Conservation (phyloP, 371 early-diverging fungal species). For the Rhizomucor pusillus region DNA sequence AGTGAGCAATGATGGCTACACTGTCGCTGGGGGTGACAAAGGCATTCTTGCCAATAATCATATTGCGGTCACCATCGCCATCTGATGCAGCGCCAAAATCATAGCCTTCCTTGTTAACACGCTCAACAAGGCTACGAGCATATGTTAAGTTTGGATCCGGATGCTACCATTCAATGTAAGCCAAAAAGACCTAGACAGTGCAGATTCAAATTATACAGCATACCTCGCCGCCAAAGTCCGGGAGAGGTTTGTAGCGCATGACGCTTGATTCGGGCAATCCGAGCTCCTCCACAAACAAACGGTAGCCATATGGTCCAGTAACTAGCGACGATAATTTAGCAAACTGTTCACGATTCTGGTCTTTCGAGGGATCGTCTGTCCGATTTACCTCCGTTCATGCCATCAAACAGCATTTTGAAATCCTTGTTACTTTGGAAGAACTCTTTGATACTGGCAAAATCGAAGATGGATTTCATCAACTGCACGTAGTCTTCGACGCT, state of each 20-base stretch:
- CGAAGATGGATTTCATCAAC: conserved; percentile 89
- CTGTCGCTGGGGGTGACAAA: conserved; percentile 98
- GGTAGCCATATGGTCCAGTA: conserved; percentile 91
- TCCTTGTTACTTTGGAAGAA: conserved; percentile 71
- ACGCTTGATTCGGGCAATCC: conserved; percentile 79
- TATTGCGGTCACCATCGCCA: conserved; percentile 94
- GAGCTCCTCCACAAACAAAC: conserved; percentile 87
- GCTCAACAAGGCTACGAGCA: conserved; percentile 91
- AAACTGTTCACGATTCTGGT: not conserved
- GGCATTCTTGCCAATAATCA: conserved; percentile 90
- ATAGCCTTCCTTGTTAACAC: conserved; percentile 76
- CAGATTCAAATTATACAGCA: too few species aligned
- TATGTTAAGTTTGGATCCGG: conserved; percentile 98
- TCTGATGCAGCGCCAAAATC: conserved; percentile 95
- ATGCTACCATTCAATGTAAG: too few species aligned
- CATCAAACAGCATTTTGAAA: conserved; percentile 91
- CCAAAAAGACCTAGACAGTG: too few species aligned
- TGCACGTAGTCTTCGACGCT: conserved; percentile 86
- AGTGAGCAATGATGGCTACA: conserved; percentile 94
- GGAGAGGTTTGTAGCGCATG: conserved; percentile 80
- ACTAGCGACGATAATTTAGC: conserved; percentile 45
- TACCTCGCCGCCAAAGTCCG: conserved; percentile 94
- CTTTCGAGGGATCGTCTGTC: not conserved
- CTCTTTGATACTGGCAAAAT: conserved; percentile 75
- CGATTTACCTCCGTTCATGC: conserved; percentile 82